These are phyloP conservation scores for Cystofilobasidium ferigula DNA, from an alignment of 768 basidiomycete species.

Conservation along the genomic window DNA sequence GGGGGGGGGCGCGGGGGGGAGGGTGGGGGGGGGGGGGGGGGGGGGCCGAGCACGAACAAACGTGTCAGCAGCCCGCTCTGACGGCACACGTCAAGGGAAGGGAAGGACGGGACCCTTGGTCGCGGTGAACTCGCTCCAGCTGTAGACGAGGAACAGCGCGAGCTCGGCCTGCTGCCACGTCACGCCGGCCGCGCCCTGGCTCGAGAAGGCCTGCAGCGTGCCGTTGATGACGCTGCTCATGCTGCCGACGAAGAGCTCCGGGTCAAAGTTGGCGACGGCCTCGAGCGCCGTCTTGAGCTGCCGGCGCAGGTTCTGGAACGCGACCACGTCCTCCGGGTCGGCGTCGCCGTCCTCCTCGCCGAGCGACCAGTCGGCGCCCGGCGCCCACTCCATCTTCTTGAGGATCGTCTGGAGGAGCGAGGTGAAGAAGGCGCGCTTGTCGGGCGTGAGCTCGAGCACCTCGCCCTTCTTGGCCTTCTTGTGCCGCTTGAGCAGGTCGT, in stretches of 20 bases:
- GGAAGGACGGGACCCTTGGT: constrained; percentile 58
- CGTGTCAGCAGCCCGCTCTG: too few relatives aligned
- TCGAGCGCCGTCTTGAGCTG: constrained; percentile 79
- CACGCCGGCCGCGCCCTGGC: constrained; percentile 47
- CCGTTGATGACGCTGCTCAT: constrained; percentile 61
- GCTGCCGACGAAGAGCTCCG: constrained; percentile 66
- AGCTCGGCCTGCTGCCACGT: constrained; percentile 91
- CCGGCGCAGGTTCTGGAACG: constrained; percentile 80
- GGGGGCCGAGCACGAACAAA: too few relatives aligned
- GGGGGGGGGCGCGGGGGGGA: too few relatives aligned
- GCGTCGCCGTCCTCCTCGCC: constrained; percentile 49
- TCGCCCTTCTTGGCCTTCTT: constrained; percentile 50
- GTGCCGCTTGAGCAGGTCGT: constrained; percentile 66
- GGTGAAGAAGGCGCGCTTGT: constrained; percentile 50
- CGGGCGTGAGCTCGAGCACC: constrained; percentile 27
- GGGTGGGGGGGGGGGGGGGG: too few relatives aligned
- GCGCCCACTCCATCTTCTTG: constrained; percentile 80
- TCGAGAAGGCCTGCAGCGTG: constrained; percentile 59
- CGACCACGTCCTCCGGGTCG: constrained; percentile 75
- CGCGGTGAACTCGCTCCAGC: constrained; percentile 66
- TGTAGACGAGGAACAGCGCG: constrained; percentile 81
- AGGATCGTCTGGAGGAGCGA: constrained; percentile 68
- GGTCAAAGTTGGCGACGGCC: constrained; percentile 72
- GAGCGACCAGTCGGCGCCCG: constrained; percentile 53
- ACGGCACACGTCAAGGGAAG: too few relatives aligned